A percentile compares a stretch with the other conserved stretches of the same genome.
phyloP scores from a whole-genome alignment of 192 early-diverging fungal genomes.

The Coemansia sp. region DNA sequence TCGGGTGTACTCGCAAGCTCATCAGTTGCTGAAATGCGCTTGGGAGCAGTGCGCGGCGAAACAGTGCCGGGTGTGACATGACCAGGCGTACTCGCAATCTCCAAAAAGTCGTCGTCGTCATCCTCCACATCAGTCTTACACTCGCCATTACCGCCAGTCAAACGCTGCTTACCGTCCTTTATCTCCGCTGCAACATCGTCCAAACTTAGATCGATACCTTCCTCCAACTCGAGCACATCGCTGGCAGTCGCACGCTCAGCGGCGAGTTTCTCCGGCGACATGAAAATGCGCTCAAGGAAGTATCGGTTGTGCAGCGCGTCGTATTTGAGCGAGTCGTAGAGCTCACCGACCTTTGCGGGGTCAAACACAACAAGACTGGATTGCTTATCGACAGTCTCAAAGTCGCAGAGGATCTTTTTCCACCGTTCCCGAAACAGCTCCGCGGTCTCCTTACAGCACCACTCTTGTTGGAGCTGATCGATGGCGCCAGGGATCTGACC shows the following conservation, averaged over 20 bases:
- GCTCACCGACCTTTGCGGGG: constrained; percentile 86
- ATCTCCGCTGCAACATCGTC: background rate
- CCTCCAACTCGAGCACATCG: background rate
- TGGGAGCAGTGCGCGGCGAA: background rate
- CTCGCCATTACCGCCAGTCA: background rate
- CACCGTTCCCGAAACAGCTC: constrained; percentile 89
- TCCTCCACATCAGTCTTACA: background rate
- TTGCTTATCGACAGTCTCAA: constrained; percentile 51
- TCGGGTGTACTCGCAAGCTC: background rate
- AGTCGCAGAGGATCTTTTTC: constrained; percentile 95
- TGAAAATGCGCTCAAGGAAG: constrained; percentile 77
- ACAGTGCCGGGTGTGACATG: background rate
- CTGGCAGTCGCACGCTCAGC: background rate
- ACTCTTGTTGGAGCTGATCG: constrained; percentile 59
- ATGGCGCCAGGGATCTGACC: constrained; percentile 55
- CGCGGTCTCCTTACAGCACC: constrained; percentile 91
- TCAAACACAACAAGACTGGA: constrained; percentile 56
- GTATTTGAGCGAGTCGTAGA: constrained; percentile 96
- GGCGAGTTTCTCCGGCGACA: constrained; percentile 29
- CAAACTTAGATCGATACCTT: background rate
- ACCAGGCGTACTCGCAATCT: constrained; percentile 2
- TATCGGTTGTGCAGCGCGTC: constrained; percentile 94
- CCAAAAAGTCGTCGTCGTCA: constrained; percentile 18
- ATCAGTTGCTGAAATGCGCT: background rate
- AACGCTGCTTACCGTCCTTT: background rate